These are phyloP conservation scores for Aspergillus cejpii DNA, from an alignment of 2,329 filamentous ascomycete genomes.

Conservation along the genomic window DNA sequence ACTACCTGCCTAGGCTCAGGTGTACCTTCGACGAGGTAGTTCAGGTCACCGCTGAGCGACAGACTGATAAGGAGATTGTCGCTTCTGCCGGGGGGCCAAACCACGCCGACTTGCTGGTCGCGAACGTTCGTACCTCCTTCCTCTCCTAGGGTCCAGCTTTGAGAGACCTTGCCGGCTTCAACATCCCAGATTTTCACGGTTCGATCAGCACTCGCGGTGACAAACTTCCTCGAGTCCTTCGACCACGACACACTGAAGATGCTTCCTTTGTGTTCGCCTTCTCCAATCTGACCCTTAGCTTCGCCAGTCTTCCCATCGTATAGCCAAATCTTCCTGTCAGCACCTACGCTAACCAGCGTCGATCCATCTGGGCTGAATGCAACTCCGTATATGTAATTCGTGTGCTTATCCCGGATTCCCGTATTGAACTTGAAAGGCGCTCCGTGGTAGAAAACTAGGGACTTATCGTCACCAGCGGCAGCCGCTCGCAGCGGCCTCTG, in stretches of 20 bases:
- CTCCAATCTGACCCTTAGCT: conserved; percentile 60
- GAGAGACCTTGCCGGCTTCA: conserved; percentile 66
- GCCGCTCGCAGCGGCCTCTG: conserved; percentile 86
- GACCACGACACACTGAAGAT: conserved; percentile 92
- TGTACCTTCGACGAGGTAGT: conserved; percentile 71
- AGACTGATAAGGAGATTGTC: conserved; percentile 88
- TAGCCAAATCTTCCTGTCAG: conserved; percentile 85
- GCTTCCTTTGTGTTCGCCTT: conserved; percentile 79
- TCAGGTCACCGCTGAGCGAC: conserved; percentile 80
- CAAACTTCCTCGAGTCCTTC: conserved; percentile 75
- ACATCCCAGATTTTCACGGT: conserved; percentile 93
- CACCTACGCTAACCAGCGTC: conserved; percentile 76
- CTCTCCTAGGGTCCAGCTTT: conserved; percentile 78
- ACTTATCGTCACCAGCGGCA: conserved; percentile 84
- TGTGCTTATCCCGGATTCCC: conserved; percentile 72
- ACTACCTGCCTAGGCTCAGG: conserved; percentile 63
- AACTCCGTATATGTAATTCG: conserved; percentile 79
- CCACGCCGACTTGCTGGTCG: conserved; percentile 90
- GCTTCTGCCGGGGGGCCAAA: conserved; percentile 73
- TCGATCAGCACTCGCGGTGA: conserved; percentile 88
- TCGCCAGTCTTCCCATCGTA: conserved; percentile 97
- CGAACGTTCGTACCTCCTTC: conserved; percentile 64
- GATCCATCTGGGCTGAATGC: conserved; percentile 86
- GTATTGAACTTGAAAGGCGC: conserved; percentile 92
- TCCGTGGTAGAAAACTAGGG: conserved; percentile 85